phyloP scores from a whole-genome alignment of 192 early-diverging fungal genomes.

The Coemansia sp. region DNA sequence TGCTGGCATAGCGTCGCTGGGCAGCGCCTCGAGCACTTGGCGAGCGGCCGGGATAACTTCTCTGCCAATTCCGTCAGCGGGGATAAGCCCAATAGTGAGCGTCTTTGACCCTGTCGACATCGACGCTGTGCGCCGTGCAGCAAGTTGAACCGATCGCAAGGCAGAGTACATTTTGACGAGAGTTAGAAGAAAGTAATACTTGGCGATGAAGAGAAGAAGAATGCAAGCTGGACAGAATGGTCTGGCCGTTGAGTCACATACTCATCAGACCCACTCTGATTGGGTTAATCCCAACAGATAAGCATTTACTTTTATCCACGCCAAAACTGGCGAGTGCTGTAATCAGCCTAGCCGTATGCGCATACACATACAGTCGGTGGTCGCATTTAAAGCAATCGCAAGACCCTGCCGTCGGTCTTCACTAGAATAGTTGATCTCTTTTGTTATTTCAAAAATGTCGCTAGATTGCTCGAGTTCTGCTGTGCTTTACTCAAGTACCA shows the following conservation, averaged over 20 bases:
- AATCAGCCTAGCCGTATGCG: neutral
- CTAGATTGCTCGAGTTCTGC: neutral
- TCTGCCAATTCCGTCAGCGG: conserved; percentile 94
- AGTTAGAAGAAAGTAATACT: neutral
- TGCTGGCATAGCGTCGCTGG: conserved; percentile 51
- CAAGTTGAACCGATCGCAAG: conserved; percentile 33
- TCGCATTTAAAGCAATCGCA: neutral
- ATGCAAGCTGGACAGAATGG: too few species aligned
- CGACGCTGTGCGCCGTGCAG: conserved; percentile 16
- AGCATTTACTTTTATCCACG: too few species aligned
- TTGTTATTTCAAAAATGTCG: neutral
- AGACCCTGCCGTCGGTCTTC: neutral
- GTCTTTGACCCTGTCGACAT: conserved; percentile 46
- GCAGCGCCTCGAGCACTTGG: conserved; percentile 80
- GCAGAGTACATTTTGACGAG: conserved; percentile 29
- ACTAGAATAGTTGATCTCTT: neutral
- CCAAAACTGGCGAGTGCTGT: neutral
- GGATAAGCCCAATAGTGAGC: conserved; percentile 89
- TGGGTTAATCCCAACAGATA: too few species aligned
- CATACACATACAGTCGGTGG: neutral
- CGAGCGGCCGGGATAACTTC: conserved; percentile 97
- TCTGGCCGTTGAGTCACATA: too few species aligned
- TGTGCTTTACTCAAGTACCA: neutral
- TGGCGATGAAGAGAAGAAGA: neutral
- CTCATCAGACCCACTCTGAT: too few species aligned